Percentiles rank a stretch among this genome's conserved stretches.
Conservation (phyloP, 192 early-diverging fungal genomes). For the Rhizophagus sp. region DNA sequence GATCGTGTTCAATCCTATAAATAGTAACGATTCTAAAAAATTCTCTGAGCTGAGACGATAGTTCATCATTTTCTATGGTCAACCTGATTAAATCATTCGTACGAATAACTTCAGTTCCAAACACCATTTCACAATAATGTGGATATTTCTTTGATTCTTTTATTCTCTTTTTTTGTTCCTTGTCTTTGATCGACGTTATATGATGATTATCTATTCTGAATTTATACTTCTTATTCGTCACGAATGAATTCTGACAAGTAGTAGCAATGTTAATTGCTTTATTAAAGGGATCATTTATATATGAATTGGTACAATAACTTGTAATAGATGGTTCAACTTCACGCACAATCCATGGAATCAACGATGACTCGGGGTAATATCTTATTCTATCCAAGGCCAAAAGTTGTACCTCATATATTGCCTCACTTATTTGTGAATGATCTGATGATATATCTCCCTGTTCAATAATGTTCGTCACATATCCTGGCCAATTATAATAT, state of each 20-base stretch:
- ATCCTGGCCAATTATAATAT: not conserved
- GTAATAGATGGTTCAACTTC: not conserved
- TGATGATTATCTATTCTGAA: not conserved
- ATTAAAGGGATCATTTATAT: not conserved
- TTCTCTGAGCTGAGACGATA: not conserved
- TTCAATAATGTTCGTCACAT: not conserved
- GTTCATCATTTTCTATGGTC: not conserved
- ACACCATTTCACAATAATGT: not conserved
- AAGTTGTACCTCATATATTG: not conserved
- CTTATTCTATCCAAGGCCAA: not conserved
- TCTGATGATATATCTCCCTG: not conserved
- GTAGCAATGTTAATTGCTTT: not conserved
- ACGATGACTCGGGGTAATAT: not conserved
- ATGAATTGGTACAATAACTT: not conserved
- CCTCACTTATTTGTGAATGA: not conserved
- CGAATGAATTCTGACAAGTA: not conserved
- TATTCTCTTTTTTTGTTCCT: not conserved
- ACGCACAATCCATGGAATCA: not conserved
- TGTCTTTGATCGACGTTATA: not conserved
- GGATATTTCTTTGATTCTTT: not conserved
- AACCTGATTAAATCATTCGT: not conserved
- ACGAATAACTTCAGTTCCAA: not conserved
- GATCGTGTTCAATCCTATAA: not conserved
- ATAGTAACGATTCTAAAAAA: not conserved
- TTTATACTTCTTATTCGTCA: not conserved